These are phyloP conservation scores for Rhizopogon salebrosus DNA, from an alignment of 768 basidiomycete species.

Conservation along the genomic window DNA sequence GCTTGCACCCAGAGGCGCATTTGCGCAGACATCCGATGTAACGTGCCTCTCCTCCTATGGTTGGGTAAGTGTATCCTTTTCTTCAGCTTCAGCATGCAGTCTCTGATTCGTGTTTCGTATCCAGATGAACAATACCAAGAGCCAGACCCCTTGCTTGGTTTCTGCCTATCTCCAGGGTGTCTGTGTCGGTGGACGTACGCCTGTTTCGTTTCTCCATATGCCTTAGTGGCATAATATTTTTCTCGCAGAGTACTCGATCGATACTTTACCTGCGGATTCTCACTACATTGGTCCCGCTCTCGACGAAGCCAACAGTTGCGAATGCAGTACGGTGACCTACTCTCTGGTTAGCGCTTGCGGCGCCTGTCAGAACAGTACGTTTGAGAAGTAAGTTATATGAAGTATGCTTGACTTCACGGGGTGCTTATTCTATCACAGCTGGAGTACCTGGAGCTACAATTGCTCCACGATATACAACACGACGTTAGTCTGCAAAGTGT, in stretches of 20 bases:
- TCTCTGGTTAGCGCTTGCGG: slow-evolving; percentile 54
- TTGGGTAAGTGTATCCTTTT: slow-evolving; percentile 20
- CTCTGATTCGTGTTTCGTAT: not conserved
- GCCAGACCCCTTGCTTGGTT: slow-evolving; percentile 43
- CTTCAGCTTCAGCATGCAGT: not conserved
- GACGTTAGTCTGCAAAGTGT: slow-evolving; percentile 13
- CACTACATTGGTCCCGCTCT: slow-evolving; percentile 30
- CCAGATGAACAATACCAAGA: slow-evolving; percentile 37
- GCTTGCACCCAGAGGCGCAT: slow-evolving; percentile 11
- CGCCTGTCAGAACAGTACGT: slow-evolving; percentile 44
- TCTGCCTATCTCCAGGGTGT: slow-evolving; percentile 38
- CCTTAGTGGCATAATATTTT: slow-evolving; percentile 6
- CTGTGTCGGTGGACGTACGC: slow-evolving; percentile 39
- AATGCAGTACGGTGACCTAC: slow-evolving; percentile 55
- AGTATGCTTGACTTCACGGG: not conserved
- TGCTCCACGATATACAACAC: slow-evolving; percentile 34
- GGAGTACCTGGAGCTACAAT: slow-evolving; percentile 46
- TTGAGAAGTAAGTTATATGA: slow-evolving; percentile 24
- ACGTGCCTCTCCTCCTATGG: slow-evolving; percentile 15
- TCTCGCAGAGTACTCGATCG: slow-evolving; percentile 32
- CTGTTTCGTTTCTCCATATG: slow-evolving; percentile 1
- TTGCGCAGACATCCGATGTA: slow-evolving; percentile 20
- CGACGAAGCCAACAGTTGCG: slow-evolving; percentile 30
- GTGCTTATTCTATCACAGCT: slow-evolving; percentile 30
- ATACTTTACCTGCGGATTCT: slow-evolving; percentile 29